Base-by-base conservation (phyloP, 305 asterid species). In the Solanum hybrid region DNA sequence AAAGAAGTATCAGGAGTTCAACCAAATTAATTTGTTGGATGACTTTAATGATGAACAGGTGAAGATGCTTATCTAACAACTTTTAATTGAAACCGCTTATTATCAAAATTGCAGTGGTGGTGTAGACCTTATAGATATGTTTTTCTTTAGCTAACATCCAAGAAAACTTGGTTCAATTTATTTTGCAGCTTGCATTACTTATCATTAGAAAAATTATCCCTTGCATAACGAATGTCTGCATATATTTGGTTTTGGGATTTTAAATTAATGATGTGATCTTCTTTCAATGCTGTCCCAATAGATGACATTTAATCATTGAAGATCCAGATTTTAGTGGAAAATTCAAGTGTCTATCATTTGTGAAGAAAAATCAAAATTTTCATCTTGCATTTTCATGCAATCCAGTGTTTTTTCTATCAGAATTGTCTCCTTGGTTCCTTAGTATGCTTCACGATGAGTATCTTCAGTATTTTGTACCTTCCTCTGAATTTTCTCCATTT, bases 11-110 rank as follows among this genome's bases (percentile, higher is more conserved):
- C 92, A 90, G 51, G 94, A 92, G 33, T 91, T 92, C 18, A 96
- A 94, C 92, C 94, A 92, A 89, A 92, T 91, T 92, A 92, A 91
- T 78, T 78, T 94, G 36, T 88, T 91, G 80, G 95, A 93, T 87
- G 98, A 95, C 91, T 93, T 93, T 91, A 95, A 92, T 67, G 98
- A 96, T 86, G 99, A 97, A 81, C 98, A 95, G 93, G 99, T 95
- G 93, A 86, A 86, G 88, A 86, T 86, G 24, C 78, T 34, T 33
- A 34, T 86, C 57, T 33, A 61, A 86, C 51, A 86, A 85, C 75
- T 57, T 85, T 13, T 57, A 11, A 31, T 57, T 85, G 86, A 85
- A 57, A 57, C 46, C 4, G 20, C 88, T 57, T 61, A 85, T 33
- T 57, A 85, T 57, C 33, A 31, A 84, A 51, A 57, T 57, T 12